phyloP scores from a whole-genome alignment of 148 eudicot genomes.

The Vaccinium vitisidaea region DNA sequence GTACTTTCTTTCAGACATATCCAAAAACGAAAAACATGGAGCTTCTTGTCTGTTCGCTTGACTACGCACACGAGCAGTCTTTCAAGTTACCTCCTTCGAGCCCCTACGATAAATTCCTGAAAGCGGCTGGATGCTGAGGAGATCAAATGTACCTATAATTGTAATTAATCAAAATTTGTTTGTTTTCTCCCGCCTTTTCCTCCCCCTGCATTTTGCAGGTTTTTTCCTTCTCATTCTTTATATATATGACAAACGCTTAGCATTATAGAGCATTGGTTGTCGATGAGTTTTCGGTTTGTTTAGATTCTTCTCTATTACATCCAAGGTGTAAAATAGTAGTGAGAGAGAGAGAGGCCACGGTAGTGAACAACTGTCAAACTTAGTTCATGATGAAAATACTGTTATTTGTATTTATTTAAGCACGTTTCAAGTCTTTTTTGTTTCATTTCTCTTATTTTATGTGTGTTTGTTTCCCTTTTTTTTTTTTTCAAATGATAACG shows the following conservation, averaged over 20 bases:
- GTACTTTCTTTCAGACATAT: slow-evolving; percentile 29
- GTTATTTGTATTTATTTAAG: slow-evolving; percentile 7
- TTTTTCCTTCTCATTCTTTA: slow-evolving; percentile 14
- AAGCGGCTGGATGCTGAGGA: slow-evolving; percentile 80
- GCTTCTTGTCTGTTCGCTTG: slow-evolving; percentile 47
- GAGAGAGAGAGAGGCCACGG: slow-evolving; percentile 1
- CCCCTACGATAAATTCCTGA: slow-evolving; percentile 84
- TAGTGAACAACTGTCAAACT: background rate
- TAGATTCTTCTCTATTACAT: slow-evolving; percentile 9
- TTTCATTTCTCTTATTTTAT: background rate
- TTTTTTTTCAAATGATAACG: too few relatives aligned
- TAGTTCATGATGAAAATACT: background rate
- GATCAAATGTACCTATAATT: slow-evolving; percentile 7
- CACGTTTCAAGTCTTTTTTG: background rate
- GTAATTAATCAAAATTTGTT: background rate
- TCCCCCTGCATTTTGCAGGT: slow-evolving; percentile 3
- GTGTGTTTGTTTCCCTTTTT: background rate
- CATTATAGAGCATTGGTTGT: background rate
- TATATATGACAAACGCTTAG: background rate
- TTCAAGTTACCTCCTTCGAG: slow-evolving; percentile 86
- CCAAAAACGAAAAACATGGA: slow-evolving; percentile 30
- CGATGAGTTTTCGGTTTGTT: background rate
- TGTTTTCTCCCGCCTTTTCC: slow-evolving; percentile 2
- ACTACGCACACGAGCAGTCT: slow-evolving; percentile 51
- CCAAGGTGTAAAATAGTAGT: background rate